These are phyloP conservation scores for Gossypium anomalum DNA, from an alignment of 345 rosid species.

Conservation along the genomic window DNA sequence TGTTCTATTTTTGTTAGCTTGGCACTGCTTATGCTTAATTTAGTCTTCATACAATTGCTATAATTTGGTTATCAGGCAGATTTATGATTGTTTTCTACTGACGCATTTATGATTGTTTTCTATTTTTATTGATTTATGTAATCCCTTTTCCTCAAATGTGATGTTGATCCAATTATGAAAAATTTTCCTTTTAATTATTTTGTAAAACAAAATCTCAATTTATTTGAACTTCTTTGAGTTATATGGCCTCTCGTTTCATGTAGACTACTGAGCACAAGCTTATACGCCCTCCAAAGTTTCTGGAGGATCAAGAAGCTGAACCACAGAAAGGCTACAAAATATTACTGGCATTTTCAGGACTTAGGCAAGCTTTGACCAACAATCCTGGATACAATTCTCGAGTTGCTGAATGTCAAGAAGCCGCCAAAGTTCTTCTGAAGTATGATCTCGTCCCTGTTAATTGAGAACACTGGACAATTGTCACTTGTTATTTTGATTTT, in stretches of 20 bases:
- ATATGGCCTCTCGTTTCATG: conserved; percentile 30
- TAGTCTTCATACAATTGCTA: neutral
- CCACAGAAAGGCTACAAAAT: conserved; percentile 60
- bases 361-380: conserved; percentile 76
- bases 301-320: neutral
- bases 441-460: conserved; percentile 30
- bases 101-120: neutral
- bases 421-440: conserved; percentile 74
- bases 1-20: neutral
- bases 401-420: conserved; percentile 89
- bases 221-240: neutral
- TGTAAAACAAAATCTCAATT: neutral
- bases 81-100: neutral
- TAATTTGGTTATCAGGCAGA: neutral
- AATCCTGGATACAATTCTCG: conserved; percentile 92
- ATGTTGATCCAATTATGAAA: neutral
- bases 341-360: conserved; percentile 90
- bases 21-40: neutral
- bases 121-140: neutral
- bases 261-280: conserved; percentile 83
- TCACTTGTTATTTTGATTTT: neutral
- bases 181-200: neutral
- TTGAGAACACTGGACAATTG: neutral
- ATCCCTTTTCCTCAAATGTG: neutral
- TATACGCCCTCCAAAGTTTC: conserved; percentile 36